phyloP scores from a whole-genome alignment of 2,329 filamentous ascomycete species.

The Exophiala sp. region DNA sequence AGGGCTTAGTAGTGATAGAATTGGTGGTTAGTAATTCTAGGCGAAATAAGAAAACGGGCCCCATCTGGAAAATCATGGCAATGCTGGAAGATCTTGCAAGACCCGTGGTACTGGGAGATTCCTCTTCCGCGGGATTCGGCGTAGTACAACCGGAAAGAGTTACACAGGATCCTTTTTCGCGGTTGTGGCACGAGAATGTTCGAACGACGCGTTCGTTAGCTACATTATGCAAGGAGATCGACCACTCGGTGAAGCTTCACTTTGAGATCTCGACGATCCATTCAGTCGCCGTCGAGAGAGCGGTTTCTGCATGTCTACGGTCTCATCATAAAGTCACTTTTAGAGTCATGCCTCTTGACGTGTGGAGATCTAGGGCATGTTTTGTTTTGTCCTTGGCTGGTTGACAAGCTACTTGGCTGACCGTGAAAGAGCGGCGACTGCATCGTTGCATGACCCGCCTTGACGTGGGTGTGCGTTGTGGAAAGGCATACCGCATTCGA shows the following conservation, averaged over 20 bases:
- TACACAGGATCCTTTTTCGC: constrained; percentile 6
- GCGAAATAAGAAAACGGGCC: background rate
- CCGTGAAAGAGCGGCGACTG: no score
- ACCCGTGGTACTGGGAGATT: constrained; percentile 5
- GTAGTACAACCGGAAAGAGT: constrained; percentile 1
- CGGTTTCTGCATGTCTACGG: no score
- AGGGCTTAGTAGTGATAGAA: no score
- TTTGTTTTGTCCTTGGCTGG: no score
- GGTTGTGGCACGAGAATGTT: constrained; percentile 2
- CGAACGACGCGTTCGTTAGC: constrained; percentile 19
- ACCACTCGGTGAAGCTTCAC: constrained; percentile 14
- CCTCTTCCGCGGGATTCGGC: constrained; percentile 2
- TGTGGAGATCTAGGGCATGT: no score
- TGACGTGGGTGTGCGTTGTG: no score
- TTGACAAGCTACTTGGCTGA: no score
- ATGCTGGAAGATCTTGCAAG: background rate
- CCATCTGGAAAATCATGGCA: background rate
- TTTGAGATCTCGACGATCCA: constrained; percentile 2
- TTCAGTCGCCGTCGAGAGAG: no score
- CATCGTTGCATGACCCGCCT: no score
- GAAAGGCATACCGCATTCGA: no score
- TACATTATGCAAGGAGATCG: constrained; percentile 3
- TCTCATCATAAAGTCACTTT: no score
- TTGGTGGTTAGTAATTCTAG: background rate
- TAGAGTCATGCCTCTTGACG: no score